These are phyloP conservation scores for Fraxinus nigra DNA, from an alignment of 305 asterid genomes.

Conservation along the genomic window DNA sequence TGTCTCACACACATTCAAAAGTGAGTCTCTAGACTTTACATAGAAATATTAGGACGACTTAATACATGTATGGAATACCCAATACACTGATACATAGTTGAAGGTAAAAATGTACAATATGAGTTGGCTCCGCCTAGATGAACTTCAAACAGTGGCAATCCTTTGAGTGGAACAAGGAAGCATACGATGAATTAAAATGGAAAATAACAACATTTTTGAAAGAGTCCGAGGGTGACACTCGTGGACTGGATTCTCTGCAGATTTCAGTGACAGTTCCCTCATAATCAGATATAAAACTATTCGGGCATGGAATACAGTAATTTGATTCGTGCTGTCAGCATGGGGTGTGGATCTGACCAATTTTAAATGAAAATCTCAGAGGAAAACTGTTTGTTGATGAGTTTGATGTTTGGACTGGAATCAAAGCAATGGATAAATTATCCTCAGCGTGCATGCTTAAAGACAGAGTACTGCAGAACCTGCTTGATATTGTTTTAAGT, in stretches of 20 bases:
- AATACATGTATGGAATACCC: not conserved
- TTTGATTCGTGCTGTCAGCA: not conserved
- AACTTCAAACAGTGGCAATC: not conserved
- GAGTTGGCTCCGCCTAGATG: not conserved
- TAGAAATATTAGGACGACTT: not conserved
- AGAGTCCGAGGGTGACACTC: slow-evolving; percentile 19
- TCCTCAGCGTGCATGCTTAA: not conserved
- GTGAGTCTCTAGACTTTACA: not conserved
- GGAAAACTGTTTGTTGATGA: not conserved
- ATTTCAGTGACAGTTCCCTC: slow-evolving; percentile 26
- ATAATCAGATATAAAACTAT: slow-evolving; percentile 14
- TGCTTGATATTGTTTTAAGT: not conserved
- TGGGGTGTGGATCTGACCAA: not conserved
- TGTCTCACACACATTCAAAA: not conserved
- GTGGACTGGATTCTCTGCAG: slow-evolving; percentile 28
- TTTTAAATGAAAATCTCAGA: not conserved
- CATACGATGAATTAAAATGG: not conserved
- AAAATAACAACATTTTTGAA: not conserved
- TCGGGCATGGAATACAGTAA: not conserved
- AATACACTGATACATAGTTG: not conserved
- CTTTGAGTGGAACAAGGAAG: not conserved
- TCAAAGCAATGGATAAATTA: no score
- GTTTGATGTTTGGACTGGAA: not conserved
- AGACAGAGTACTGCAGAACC: not conserved
- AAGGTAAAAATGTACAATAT: not conserved